These are phyloP conservation scores for Acanthamoeba divionensis DNA, from an alignment of 208 protist genomes.

Conservation along the genomic window DNA sequence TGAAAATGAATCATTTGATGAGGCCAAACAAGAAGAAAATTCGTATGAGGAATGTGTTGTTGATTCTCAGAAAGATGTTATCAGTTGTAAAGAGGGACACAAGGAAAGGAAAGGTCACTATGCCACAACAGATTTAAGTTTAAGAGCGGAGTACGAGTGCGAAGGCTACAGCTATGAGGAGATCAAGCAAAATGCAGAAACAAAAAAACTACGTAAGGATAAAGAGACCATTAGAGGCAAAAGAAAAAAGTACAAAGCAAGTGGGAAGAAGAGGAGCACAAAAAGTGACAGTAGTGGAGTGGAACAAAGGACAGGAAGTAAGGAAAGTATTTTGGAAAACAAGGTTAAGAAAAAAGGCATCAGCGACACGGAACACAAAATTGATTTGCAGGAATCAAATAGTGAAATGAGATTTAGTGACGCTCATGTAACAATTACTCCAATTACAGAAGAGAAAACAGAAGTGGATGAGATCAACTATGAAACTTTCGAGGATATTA, in stretches of 20 bases:
- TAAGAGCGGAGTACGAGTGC: too few species aligned
- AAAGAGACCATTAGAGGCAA: background rate
- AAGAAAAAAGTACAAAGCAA: constrained; percentile 8
- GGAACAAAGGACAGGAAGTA: background rate
- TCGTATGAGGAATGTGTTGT: too few species aligned
- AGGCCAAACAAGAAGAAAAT: too few species aligned
- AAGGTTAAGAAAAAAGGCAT: background rate
- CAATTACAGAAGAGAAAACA: background rate
- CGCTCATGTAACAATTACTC: background rate
- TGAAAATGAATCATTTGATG: too few species aligned
- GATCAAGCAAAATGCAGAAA: background rate
- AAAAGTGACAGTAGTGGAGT: background rate
- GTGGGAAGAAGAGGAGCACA: background rate
- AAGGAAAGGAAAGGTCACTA: too few species aligned
- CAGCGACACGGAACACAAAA: background rate
- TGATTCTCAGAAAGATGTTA: too few species aligned
- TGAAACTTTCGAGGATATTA: too few species aligned
- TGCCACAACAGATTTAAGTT: too few species aligned
- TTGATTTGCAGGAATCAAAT: too few species aligned
- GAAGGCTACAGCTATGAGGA: background rate
- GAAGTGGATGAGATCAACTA: too few species aligned
- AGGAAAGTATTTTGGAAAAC: background rate
- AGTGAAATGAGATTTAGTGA: too few species aligned
- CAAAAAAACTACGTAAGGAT: background rate
- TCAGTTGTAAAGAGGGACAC: too few species aligned